Evolutionary conservation across 2,329 filamentous ascomycete genomes (phyloP).

Genomic region (Penicillium sp.): DNA sequence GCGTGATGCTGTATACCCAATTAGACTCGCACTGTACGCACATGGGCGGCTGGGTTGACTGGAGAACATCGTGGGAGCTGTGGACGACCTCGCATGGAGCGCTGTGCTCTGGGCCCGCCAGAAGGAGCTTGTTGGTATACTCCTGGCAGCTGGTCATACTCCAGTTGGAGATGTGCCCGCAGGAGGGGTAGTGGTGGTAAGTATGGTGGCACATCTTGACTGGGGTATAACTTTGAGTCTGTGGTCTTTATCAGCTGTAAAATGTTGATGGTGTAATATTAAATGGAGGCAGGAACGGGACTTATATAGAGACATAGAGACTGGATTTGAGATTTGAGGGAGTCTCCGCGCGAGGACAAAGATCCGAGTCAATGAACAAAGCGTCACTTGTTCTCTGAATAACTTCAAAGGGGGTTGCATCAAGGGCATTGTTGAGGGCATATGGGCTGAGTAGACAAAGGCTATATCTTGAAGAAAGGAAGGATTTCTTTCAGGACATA

Average conservation of each 20-base stretch:
- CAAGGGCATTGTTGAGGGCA: background rate
- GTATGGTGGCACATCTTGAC: constrained; percentile 27
- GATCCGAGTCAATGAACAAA: constrained; percentile 6
- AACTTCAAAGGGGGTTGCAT: background rate
- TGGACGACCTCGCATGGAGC: constrained; percentile 7
- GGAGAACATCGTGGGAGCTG: constrained; percentile 14
- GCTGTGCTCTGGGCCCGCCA: background rate
- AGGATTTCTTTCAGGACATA: background rate
- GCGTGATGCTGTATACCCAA: background rate
- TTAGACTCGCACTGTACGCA: constrained; percentile 18
- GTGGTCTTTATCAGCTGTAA: too few species aligned
- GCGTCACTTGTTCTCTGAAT: background rate
- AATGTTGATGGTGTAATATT: too few species aligned
- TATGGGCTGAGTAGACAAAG: background rate
- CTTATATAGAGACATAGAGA: background rate
- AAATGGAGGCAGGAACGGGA: too few species aligned
- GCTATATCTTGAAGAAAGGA: background rate
- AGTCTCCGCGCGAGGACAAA: background rate
- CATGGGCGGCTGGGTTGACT: background rate
- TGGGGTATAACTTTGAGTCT: background rate
- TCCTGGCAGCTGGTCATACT: constrained; percentile 25
- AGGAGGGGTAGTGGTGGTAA: constrained; percentile 29
- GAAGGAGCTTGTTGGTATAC: constrained; percentile 22
- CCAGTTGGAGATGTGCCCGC: constrained; percentile 31
- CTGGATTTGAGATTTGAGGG: background rate